These are phyloP conservation scores for Magnolia sinica DNA, from an alignment of 164 flowering plant species.

Conservation along the genomic window DNA sequence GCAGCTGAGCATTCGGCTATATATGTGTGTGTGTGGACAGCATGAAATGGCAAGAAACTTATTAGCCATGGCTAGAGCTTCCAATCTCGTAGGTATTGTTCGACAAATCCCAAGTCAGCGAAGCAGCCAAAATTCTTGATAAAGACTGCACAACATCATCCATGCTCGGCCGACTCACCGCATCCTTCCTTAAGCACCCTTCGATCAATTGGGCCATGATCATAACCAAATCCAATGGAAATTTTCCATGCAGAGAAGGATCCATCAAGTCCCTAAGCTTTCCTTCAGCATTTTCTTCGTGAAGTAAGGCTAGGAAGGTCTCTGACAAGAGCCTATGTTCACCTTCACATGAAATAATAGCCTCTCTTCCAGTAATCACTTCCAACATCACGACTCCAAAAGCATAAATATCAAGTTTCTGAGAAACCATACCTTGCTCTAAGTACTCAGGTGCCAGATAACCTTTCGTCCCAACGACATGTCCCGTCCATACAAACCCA, in stretches of 20 bases:
- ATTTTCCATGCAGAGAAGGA: constrained; percentile 9
- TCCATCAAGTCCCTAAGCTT: constrained; percentile 10
- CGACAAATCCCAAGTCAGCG: constrained; percentile 1
- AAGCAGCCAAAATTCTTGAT: constrained; percentile 1
- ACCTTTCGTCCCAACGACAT: constrained; percentile 10
- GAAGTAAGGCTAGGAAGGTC: neutral
- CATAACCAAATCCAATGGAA: constrained; percentile 5
- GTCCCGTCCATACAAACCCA: neutral
- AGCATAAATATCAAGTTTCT: constrained; percentile 13
- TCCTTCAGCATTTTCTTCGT: neutral
- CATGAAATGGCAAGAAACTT: neutral
- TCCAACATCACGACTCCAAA: constrained; percentile 17
- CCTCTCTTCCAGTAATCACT: constrained; percentile 8
- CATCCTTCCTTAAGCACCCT: constrained; percentile 4
- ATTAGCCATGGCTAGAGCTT: neutral
- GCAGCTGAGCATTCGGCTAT: no score
- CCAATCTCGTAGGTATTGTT: neutral
- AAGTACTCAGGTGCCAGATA: constrained; percentile 21
- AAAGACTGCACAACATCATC: constrained; percentile 6
- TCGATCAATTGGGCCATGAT: neutral
- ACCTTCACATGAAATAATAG: constrained; percentile 29
- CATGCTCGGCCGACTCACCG: constrained; percentile 5
- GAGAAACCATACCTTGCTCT: constrained; percentile 10
- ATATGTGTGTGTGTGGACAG: no score
- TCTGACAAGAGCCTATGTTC: neutral